These are phyloP conservation scores for Aspergillus brasiliensis DNA, from an alignment of 2,329 filamentous ascomycete species.

Conservation along the genomic window DNA sequence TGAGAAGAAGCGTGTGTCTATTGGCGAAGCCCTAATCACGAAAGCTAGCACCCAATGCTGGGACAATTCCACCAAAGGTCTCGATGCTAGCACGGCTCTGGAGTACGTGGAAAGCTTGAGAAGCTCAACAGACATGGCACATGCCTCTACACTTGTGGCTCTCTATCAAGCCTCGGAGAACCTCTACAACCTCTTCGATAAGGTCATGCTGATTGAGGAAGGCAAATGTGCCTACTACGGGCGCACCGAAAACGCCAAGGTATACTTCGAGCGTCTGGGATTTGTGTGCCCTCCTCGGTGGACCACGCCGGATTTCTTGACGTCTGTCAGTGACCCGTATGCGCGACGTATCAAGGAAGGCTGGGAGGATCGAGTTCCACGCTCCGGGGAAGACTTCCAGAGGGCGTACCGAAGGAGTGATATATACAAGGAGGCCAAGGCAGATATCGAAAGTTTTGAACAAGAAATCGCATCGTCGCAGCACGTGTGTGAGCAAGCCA, in stretches of 20 bases:
- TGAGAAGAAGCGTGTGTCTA: constrained; percentile 77
- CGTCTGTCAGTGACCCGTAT: constrained; percentile 67
- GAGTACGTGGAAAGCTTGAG: constrained; percentile 72
- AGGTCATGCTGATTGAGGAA: constrained; percentile 67
- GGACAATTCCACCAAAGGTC: constrained; percentile 74
- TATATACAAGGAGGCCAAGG: constrained; percentile 45
- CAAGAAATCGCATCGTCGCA: constrained; percentile 45
- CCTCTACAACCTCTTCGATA: constrained; percentile 63
- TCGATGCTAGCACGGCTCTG: constrained; percentile 72
- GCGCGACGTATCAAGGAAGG: constrained; percentile 60
- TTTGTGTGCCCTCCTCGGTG: constrained; percentile 71
- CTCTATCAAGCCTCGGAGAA: constrained; percentile 68
- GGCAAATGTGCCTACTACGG: constrained; percentile 76
- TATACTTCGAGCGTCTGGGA: constrained; percentile 71
- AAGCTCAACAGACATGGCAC: constrained; percentile 64
- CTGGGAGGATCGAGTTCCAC: constrained; percentile 60
- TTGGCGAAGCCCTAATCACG: constrained; percentile 74
- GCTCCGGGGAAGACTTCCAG: constrained; percentile 59
- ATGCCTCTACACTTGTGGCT: constrained; percentile 65
- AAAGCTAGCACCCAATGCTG: constrained; percentile 69
- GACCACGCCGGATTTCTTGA: constrained; percentile 76
- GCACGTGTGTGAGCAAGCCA: constrained; percentile 44
- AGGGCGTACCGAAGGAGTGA: constrained; percentile 53
- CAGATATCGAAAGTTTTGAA: constrained; percentile 59
- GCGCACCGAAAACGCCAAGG: constrained; percentile 61